Evolutionary conservation across 1,139 yeast genomes (phyloP), one percentile per base, ranked within the genome.

Genomic region (Blastobotrys serpentis): DNA sequence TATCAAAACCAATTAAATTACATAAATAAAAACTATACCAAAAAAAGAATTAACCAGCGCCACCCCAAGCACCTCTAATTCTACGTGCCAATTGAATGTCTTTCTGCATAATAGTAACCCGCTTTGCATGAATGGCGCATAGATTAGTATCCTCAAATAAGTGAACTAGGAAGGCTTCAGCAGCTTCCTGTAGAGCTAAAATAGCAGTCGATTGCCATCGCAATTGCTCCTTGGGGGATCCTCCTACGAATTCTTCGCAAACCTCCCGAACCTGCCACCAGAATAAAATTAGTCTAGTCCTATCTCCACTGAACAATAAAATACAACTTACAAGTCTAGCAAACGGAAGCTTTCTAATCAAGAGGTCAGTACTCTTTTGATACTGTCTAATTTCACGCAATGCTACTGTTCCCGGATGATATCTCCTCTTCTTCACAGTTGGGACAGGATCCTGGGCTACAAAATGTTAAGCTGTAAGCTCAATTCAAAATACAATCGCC

Each of bases 71-170:
- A n/a, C 96, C 97, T 56, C 97, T 75, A 46, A 90, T 82, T 62
- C 97, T 75, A 65, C 97, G 76, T 1, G 97, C 98, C 58, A 90
- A 73, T 61, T 88, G 96, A 56, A 90, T 84, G 64, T 90, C 98
- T 65, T 86, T 87, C 61, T 86, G 90, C 96, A 88, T 88, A 22
- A 90, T 86, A 0, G 98, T 90, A 17, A 90, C 96, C 56, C 98
- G 74, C 63, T 87, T 89, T 2, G 97, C 97, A 66, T 90, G 98
- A 30, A 88, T 74, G 3, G 97, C 97, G 69, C 96, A 79, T 44
- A 90, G 67, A 60, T 89, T 89, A 6, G 96, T 89, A 64, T 90
- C 97, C 64, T 90, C 97, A 55, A 90, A 76, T 47, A 90, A 68
- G 52, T 89, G 90, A 8, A 89, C 87, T 56, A 90, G 68, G 60